Evolutionary conservation across 2,329 filamentous ascomycete species (phyloP).

Genomic region (Colletotrichum sp.): DNA sequence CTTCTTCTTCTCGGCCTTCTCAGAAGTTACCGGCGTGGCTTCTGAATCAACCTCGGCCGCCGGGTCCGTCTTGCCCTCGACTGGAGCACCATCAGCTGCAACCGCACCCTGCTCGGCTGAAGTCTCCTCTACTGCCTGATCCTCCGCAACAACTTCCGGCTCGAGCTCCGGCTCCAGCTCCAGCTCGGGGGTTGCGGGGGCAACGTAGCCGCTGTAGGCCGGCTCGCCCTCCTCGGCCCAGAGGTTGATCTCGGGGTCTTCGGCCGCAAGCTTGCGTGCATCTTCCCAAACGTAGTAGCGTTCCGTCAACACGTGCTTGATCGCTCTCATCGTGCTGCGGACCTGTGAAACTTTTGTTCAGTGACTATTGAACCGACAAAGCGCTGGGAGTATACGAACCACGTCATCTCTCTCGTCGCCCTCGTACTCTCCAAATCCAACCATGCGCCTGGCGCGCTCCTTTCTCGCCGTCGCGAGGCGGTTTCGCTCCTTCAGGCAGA

Average conservation of each 20-base stretch:
- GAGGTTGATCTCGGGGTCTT: constrained; percentile 71
- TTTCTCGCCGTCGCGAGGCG: constrained; percentile 78
- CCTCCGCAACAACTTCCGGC: not conserved
- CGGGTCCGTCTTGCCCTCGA: not conserved
- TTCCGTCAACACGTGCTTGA: constrained; percentile 87
- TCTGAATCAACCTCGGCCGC: not conserved
- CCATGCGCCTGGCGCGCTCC: constrained; percentile 71
- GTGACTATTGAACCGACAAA: not conserved
- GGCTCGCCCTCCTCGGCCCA: constrained; percentile 35
- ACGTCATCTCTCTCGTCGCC: constrained; percentile 64
- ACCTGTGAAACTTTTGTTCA: constrained; percentile 58
- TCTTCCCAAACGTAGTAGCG: constrained; percentile 89
- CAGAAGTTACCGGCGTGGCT: not conserved
- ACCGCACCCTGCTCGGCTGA: not conserved
- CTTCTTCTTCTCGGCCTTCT: not conserved
- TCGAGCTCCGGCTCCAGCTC: not conserved
- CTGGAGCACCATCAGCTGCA: not conserved
- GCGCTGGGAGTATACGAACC: constrained; percentile 56
- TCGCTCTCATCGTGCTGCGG: constrained; percentile 76
- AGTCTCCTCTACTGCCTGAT: not conserved
- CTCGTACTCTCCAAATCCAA: constrained; percentile 78
- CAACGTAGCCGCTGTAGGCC: constrained; percentile 45
- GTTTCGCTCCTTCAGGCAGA: constrained; percentile 90
- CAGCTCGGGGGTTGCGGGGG: constrained; percentile 40
- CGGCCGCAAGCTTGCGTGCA: constrained; percentile 68